phyloP scores from a whole-genome alignment of 139 green algal genomes.

The Volvox reticuliferus region DNA sequence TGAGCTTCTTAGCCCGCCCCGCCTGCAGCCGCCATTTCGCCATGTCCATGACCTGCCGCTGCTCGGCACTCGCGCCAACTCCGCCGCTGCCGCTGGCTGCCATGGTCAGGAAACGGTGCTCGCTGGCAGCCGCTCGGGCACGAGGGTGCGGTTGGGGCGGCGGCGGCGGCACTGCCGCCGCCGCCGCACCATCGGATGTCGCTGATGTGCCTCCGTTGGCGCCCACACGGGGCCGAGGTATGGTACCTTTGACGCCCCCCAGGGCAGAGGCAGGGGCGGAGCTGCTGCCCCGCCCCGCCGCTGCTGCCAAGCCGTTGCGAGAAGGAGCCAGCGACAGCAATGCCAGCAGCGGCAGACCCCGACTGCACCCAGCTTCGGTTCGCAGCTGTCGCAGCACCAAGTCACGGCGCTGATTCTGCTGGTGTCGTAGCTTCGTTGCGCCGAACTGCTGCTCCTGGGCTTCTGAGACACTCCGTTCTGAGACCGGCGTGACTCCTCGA shows the following conservation, averaged over 20 bases:
- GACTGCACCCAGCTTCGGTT: not conserved
- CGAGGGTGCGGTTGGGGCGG: not conserved
- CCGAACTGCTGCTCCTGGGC: not conserved
- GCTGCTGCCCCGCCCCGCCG: not conserved
- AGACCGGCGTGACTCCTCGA: not conserved
- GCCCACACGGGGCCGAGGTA: not conserved
- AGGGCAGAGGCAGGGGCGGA: not conserved
- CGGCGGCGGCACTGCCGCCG: not conserved
- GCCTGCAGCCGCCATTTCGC: conserved; percentile 57
- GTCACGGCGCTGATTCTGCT: not conserved
- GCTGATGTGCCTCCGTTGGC: not conserved
- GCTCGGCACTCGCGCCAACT: not conserved
- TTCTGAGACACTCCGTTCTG: not conserved
- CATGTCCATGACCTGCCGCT: conserved; percentile 46
- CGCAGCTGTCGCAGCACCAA: not conserved
- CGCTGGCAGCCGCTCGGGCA: conserved; percentile 27
- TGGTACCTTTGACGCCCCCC: not conserved
- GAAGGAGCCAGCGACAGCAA: not conserved
- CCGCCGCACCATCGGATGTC: not conserved
- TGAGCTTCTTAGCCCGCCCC: conserved; percentile 54
- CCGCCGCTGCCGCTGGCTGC: not conserved
- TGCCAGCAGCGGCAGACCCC: conserved; percentile 9
- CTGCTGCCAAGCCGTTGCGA: not conserved
- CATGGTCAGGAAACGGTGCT: conserved; percentile 31
- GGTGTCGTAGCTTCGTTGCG: not conserved